These are phyloP conservation scores for Cladosporium sp. DNA, from an alignment of 2,329 filamentous ascomycete genomes.

Conservation along the genomic window DNA sequence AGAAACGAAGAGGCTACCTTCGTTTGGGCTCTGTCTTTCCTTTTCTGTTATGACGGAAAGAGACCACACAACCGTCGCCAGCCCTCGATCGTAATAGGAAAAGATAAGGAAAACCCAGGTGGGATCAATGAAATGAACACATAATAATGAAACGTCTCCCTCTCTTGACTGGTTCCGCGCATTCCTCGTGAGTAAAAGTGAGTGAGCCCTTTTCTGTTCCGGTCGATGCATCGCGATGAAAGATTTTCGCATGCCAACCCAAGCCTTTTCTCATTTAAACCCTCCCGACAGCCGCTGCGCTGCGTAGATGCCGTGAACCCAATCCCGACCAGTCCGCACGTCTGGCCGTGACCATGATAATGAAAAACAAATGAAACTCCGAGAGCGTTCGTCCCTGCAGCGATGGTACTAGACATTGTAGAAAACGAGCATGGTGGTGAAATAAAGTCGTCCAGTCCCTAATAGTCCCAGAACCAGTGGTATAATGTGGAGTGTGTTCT, in stretches of 20 bases:
- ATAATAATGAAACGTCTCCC: too few species aligned
- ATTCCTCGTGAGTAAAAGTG: constrained; percentile 1
- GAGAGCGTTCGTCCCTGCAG: not conserved
- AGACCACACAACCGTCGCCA: too few species aligned
- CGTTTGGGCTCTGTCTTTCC: too few species aligned
- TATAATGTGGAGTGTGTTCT: not conserved
- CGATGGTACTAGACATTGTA: constrained; percentile 6
- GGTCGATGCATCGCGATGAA: too few species aligned
- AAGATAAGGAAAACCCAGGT: too few species aligned
- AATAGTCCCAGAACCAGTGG: not conserved
- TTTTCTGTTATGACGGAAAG: too few species aligned
- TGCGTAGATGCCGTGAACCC: not conserved
- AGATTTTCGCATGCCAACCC: not conserved
- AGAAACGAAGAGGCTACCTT: not conserved
- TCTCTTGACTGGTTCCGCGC: not conserved
- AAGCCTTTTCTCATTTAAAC: not conserved
- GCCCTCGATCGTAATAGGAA: too few species aligned
- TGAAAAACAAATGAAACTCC: constrained; percentile 5
- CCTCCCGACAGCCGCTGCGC: too few species aligned
- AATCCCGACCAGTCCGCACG: not conserved
- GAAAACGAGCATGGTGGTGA: not conserved
- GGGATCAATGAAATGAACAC: too few species aligned
- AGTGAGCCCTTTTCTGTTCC: not conserved
- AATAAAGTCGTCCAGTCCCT: constrained; percentile 5
- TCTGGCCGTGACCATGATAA: not conserved